phyloP scores from a whole-genome alignment of 2,329 filamentous ascomycete species.

The Microthyrium microscopicum region DNA sequence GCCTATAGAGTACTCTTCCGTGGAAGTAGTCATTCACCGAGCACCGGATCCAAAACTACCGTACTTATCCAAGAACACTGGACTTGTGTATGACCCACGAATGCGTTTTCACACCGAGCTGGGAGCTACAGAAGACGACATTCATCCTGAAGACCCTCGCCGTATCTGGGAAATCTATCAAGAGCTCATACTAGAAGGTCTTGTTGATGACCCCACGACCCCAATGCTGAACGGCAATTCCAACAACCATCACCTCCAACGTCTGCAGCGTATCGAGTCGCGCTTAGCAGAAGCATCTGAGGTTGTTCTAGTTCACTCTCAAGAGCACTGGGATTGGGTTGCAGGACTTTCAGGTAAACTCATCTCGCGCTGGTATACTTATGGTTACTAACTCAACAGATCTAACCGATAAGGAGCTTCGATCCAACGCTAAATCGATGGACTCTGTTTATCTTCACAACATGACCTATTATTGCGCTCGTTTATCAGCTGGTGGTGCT shows the following conservation, averaged over 20 bases:
- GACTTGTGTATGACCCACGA: conserved; percentile 61
- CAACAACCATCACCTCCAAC: too few species aligned
- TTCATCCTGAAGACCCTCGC: conserved; percentile 87
- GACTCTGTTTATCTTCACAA: conserved; percentile 46
- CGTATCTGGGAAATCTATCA: conserved; percentile 89
- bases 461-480: conserved; percentile 63
- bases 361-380: background rate
- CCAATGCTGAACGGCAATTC: too few species aligned
- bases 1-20: too few species aligned
- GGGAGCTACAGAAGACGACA: conserved; percentile 37
- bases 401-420: conserved; percentile 43
- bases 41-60: conserved; percentile 13
- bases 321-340: conserved; percentile 68
- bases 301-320: conserved; percentile 61
- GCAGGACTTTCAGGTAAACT: conserved; percentile 33
- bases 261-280: conserved; percentile 56
- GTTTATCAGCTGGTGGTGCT: conserved; percentile 76
- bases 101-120: conserved; percentile 91
- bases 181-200: conserved; percentile 63
- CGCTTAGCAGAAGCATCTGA: conserved; percentile 65
- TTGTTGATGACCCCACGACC: conserved; percentile 51
- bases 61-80: conserved; percentile 23
- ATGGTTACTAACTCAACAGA: conserved; percentile 20
- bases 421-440: conserved; percentile 41
- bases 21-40: conserved; percentile 3